phyloP scores from a whole-genome alignment of 106 monocot species.

The Xerophyta viscosa region DNA sequence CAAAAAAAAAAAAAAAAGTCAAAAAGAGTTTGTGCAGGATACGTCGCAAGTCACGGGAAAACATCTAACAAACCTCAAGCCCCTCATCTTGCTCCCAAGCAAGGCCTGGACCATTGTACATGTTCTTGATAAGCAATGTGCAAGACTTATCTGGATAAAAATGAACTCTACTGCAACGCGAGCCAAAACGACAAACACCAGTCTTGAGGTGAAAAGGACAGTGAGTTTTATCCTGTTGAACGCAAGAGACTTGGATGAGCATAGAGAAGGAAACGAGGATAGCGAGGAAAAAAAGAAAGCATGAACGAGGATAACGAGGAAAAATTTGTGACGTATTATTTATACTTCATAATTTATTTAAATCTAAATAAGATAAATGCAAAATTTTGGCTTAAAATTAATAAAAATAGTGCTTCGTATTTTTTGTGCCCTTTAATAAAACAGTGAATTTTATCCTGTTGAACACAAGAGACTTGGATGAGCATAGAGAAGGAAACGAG shows the following conservation, averaged over 20 bases:
- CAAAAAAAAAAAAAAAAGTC: background rate
- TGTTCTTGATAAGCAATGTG: conserved; percentile 91
- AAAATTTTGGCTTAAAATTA: too few relatives aligned
- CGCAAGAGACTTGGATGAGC: too few relatives aligned
- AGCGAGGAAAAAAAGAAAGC: too few relatives aligned
- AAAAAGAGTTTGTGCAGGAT: conserved; percentile 41
- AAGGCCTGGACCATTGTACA: conserved; percentile 96
- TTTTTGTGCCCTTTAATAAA: too few relatives aligned
- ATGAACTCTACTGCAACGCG: conserved; percentile 83
- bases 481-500: too few relatives aligned
- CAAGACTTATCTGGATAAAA: conserved; percentile 92
- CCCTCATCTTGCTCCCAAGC: conserved; percentile 96
- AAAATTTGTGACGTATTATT: too few relatives aligned
- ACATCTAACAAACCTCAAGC: conserved; percentile 94
- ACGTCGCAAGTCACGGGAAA: conserved; percentile 46
- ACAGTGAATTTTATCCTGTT: too few relatives aligned
- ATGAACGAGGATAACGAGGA: too few relatives aligned
- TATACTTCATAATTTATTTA: too few relatives aligned
- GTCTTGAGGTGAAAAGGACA: conserved; percentile 98
- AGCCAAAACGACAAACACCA: conserved; percentile 87
- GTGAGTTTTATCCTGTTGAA: conserved; percentile 96
- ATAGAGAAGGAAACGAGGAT: too few relatives aligned
- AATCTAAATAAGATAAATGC: too few relatives aligned
- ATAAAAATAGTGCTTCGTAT: too few relatives aligned
- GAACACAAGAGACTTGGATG: background rate